Base-by-base conservation (phyloP, 73 alveolate species). In the Diophrys sp. region DNA sequence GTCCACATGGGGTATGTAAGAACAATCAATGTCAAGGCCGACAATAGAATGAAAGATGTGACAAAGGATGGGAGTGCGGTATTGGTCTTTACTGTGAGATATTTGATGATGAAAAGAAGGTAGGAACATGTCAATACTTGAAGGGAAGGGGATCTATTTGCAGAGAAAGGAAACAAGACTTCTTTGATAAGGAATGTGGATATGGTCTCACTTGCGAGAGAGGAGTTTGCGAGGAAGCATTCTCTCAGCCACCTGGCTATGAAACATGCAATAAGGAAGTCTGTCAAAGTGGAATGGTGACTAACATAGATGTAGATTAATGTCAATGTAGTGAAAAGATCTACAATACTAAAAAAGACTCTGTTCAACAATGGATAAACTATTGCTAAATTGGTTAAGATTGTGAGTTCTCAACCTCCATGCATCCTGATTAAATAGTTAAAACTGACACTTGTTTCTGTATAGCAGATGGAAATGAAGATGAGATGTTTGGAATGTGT, bases 1-100 rank as follows among this genome's bases (percentile, higher is more conserved):
- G 62, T 44, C 62, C 62, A 11, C 62, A 44, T 44, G 62, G 62
- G 62, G 18, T 11, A 11, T 44, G 62, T 44, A 18, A 44, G 18
- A 44, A 44, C n/a, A 44, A 44, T 44, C 70, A 26, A 71, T 80
- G 57, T 75, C 76, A 8, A 69, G 69, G 69, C 71, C 80, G 88
- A 44, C 28, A 1, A 80, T 54, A 33, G 81, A 78, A 24, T 34
- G 34, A 72, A 82, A 81, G 44, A 56, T 74, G 27, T 83, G 91
- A 33, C 74, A 76, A 33, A 82, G 91, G 0, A 82, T 83, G 1
- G 76, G 67, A 24, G 69, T 67, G 1, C 76, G 91, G 91, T 23
- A 75, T 23, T 18, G 76, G 76, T 31, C 85, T 83, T 2, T 93
- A 90, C 71, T 56, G 67, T 33, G 88, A 87, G 82, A 89, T 73